These are phyloP conservation scores for Rosellinia necatrix DNA, from an alignment of 2,329 filamentous ascomycete genomes.

Conservation along the genomic window DNA sequence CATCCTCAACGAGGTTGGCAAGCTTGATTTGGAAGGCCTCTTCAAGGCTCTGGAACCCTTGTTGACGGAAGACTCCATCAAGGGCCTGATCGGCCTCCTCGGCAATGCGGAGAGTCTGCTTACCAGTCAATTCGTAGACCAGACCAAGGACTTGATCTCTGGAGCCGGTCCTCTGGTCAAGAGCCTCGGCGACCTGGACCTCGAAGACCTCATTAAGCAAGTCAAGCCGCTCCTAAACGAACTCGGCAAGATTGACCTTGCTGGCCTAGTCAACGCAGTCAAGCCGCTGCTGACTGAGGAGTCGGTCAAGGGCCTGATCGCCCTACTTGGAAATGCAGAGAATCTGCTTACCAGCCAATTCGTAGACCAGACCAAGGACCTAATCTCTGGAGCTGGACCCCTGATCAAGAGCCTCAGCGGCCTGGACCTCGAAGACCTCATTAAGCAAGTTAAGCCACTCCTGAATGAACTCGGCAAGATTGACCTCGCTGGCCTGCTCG, in stretches of 20 bases:
- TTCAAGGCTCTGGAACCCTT: constrained; percentile 44
- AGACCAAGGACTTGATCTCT: constrained; percentile 36
- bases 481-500: constrained; percentile 42
- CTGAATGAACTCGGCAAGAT: constrained; percentile 42
- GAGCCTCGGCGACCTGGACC: constrained; percentile 38
- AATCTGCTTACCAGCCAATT: constrained; percentile 36
- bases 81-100: constrained; percentile 38
- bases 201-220: constrained; percentile 40
- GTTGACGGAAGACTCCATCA: constrained; percentile 39
- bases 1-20: constrained; percentile 38
- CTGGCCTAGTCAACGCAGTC: constrained; percentile 40
- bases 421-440: constrained; percentile 39
- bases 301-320: constrained; percentile 41
- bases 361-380: constrained; percentile 37
- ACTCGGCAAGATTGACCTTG: constrained; percentile 38
- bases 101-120: constrained; percentile 39
- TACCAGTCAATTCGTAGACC: constrained; percentile 33
- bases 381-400: constrained; percentile 36
- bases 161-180: constrained; percentile 34
- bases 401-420: constrained; percentile 35
- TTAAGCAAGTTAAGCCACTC: constrained; percentile 40
- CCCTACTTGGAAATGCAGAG: constrained; percentile 41
- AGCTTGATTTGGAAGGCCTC: constrained; percentile 43
- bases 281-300: constrained; percentile 42
- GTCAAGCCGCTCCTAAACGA: constrained; percentile 39